Conservation (phyloP, 164 flowering plant genomes). For the Magnolia kwangsiensis region DNA sequence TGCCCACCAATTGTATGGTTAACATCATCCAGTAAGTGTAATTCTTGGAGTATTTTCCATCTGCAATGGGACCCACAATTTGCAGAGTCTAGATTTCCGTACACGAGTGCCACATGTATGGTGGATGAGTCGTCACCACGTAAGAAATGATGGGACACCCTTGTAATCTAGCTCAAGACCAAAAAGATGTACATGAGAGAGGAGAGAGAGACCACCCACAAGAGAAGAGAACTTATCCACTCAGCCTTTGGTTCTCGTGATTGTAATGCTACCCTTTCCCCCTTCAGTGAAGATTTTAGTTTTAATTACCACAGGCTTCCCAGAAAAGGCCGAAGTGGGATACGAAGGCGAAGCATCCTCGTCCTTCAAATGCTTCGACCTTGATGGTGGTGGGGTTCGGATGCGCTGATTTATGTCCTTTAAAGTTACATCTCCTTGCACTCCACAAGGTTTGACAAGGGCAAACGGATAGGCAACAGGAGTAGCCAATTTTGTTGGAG, state of each 20-base stretch:
- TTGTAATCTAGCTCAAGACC: not conserved
- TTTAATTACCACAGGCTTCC: conserved; percentile 92
- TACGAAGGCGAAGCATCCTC: conserved; percentile 46
- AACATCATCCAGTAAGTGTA: not conserved
- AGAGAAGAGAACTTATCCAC: conserved; percentile 12
- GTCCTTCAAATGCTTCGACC: conserved; percentile 32
- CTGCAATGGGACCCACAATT: not conserved
- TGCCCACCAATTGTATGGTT: not conserved
- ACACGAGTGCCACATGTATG: not conserved
- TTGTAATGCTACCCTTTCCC: conserved; percentile 95
- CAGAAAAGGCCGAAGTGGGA: conserved; percentile 89
- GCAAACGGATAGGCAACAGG: conserved; percentile 87
- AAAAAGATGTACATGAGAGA: conserved; percentile 5
- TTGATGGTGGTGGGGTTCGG: conserved; percentile 65
- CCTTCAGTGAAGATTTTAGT: conserved; percentile 93
- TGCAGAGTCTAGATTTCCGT: not conserved
- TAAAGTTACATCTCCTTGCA: conserved; percentile 75
- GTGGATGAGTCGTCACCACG: not conserved
- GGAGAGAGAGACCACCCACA: not conserved
- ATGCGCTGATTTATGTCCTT: conserved; percentile 89
- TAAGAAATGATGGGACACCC: not conserved
- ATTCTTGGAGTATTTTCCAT: not conserved
- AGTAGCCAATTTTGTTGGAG: conserved; percentile 64
- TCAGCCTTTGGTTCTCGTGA: conserved; percentile 91
- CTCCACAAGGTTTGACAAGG: conserved; percentile 79